These are phyloP conservation scores for Ochetophila trinervis DNA, from an alignment of 306 rosid species.

Conservation along the genomic window DNA sequence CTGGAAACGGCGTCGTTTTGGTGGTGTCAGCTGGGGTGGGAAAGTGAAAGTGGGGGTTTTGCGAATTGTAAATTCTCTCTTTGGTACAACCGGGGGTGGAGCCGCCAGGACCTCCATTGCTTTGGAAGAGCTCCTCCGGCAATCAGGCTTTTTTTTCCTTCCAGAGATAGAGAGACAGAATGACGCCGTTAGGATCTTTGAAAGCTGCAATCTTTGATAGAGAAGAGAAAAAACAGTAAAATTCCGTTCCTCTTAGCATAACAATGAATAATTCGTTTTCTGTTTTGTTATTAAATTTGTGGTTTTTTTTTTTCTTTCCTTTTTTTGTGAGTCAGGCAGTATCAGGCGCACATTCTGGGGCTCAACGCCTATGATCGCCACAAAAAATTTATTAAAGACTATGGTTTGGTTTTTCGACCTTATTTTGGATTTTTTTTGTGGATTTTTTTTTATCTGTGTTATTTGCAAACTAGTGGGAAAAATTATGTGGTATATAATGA, in stretches of 20 bases:
- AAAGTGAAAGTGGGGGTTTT: too few species aligned
- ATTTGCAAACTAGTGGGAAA: neutral
- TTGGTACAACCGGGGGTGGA: too few species aligned
- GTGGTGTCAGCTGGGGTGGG: too few species aligned
- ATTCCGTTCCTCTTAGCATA: neutral
- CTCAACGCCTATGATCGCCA: constrained; percentile 60
- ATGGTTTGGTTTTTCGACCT: constrained; percentile 36
- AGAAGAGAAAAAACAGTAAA: constrained; percentile 55
- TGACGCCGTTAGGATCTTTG: constrained; percentile 50
- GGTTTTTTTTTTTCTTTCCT: neutral
- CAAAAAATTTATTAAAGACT: constrained; percentile 57
- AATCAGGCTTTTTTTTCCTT: too few species aligned
- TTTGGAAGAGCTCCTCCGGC: neutral
- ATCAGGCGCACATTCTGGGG: constrained; percentile 58
- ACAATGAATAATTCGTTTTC: neutral
- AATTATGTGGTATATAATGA: neutral
- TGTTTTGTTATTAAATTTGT: neutral
- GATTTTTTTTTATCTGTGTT: neutral
- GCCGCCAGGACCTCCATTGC: too few species aligned
- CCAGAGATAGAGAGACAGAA: constrained; percentile 1
- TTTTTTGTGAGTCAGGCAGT: constrained; percentile 34
- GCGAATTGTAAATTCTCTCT: too few species aligned
- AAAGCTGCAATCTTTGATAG: constrained; percentile 43
- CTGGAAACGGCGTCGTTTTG: too few species aligned
- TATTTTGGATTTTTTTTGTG: neutral